Base-by-base conservation (phyloP, 164 flowering plant species). In the Piper betle region DNA sequence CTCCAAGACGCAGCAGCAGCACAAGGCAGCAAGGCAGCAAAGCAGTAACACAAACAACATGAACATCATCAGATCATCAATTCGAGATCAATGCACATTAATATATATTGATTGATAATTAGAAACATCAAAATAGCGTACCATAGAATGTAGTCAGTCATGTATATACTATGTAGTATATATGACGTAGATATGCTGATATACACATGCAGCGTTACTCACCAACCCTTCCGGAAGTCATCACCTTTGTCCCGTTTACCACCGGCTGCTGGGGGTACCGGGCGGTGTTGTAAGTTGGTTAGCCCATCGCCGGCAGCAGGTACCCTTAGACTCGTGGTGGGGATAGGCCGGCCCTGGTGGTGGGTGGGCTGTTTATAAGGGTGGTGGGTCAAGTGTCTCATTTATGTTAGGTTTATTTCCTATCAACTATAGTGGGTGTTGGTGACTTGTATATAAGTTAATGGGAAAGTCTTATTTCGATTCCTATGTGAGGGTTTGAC, bases 1-100 rank as follows among this genome's bases (percentile, higher is more conserved):
- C 62, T 72, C 75, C 72, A 72, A 69, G 48, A 48, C 67, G 62
- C 72, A 72, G 53, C 75, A 72, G 56, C 75, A 72, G 57, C 75
- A 72, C 12, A 72, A n/a, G 53, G 75, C 75, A 66, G 75, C 75
- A 65, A 69, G 65, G 52, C 74, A 67, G 72, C 64, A 59, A 64
- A 46, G 17, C 15, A 9, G 43, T 25, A 63, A 20, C 17, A 38
- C 18, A 18, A 55, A 13, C 37, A 61, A 5, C 16, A 38, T 52
- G 43, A 10, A 17, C 7, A 65, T 25, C 33, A 25, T 25, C 33
- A 25, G 33, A 25, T 25, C 2, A 25, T 25, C 33, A 25, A 25
- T 25, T 2, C 33, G 33, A 25, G 33, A 25, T 25, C 1, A 25
- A 25, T 25, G 33, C 33, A 25, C 33, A 25, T 25, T 25, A 2